phyloP scores from a whole-genome alignment of 208 protist genomes.

The Crithidia acanthocephali region DNA sequence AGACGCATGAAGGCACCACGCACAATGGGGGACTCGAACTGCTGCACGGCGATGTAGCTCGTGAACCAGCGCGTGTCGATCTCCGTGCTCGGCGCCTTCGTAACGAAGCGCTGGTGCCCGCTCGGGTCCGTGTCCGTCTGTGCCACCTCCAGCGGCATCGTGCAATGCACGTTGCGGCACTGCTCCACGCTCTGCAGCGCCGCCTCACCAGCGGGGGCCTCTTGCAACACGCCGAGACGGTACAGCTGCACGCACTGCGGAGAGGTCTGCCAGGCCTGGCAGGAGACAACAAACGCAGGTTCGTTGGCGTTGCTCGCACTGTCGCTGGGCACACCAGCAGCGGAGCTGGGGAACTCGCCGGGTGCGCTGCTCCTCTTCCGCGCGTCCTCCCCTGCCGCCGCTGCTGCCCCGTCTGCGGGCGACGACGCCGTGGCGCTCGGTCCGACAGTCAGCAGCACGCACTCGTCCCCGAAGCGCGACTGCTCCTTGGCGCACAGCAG shows the following conservation, averaged over 20 bases:
- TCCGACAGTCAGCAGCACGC: conserved; percentile 82
- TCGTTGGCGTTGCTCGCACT: neutral
- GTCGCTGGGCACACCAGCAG: neutral
- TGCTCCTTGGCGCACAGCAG: conserved; percentile 86
- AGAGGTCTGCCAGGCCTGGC: conserved; percentile 89
- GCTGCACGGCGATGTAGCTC: conserved; percentile 85
- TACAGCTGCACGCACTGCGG: conserved; percentile 88
- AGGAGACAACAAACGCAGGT: conserved; percentile 41
- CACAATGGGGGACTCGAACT: conserved; percentile 80
- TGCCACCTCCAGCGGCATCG: conserved; percentile 74
- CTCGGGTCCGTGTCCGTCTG: conserved; percentile 73
- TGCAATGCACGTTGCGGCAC: conserved; percentile 54
- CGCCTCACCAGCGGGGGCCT: conserved; percentile 34
- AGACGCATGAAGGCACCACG: conserved; percentile 87
- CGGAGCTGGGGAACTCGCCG: conserved; percentile 3
- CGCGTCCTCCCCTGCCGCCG: neutral
- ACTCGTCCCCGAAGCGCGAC: conserved; percentile 87
- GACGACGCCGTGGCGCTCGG: conserved; percentile 38
- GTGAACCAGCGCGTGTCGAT: conserved; percentile 92
- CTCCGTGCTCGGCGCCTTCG: conserved; percentile 57
- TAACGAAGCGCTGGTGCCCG: conserved; percentile 66
- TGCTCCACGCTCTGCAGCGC: conserved; percentile 31
- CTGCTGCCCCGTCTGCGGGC: neutral
- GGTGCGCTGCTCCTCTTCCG: conserved; percentile 16
- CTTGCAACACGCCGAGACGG: conserved; percentile 66